Evolutionary conservation across 2,329 filamentous ascomycete genomes (phyloP).

Genomic region (Triangularia setosa): DNA sequence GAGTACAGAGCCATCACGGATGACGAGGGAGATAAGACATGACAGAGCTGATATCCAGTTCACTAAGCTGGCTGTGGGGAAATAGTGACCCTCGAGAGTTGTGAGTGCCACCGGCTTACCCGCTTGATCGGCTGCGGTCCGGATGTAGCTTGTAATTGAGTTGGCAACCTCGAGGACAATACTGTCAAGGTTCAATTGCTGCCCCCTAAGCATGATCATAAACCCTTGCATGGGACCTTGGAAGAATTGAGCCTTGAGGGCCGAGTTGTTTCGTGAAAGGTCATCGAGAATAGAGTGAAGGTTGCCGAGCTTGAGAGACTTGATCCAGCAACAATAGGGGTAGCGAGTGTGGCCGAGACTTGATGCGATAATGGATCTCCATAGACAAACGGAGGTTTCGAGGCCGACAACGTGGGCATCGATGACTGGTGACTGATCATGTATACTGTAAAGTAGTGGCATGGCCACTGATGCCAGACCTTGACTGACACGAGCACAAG

Average conservation of each 20-base stretch:
- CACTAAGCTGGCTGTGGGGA: constrained; percentile 49
- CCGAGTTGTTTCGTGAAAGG: constrained; percentile 30
- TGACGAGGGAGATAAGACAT: constrained; percentile 53
- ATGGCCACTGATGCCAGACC: constrained; percentile 56
- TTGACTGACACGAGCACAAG: constrained; percentile 52
- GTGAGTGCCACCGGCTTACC: constrained; percentile 51
- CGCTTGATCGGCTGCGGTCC: constrained; percentile 35
- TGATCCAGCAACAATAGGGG: constrained; percentile 67
- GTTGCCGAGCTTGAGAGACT: constrained; percentile 59
- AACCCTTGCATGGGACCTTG: constrained; percentile 36
- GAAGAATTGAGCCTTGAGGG: constrained; percentile 37
- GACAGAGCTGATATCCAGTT: constrained; percentile 57
- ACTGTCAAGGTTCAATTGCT: constrained; percentile 31
- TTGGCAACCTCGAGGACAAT: constrained; percentile 50
- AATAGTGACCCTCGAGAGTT: constrained; percentile 49
- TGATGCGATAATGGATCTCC: constrained; percentile 66
- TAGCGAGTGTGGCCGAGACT: constrained; percentile 59
- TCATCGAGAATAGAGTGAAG: constrained; percentile 57
- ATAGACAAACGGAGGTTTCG: constrained; percentile 58
- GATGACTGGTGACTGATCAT: constrained; percentile 43
- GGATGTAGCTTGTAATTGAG: constrained; percentile 51
- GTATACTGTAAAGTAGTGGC: constrained; percentile 56
- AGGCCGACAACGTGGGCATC: constrained; percentile 38
- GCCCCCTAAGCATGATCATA: constrained; percentile 25
- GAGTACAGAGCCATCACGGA: constrained; percentile 60